These are phyloP conservation scores for Agapanthus africanus DNA, from an alignment of 106 monocot species.

Conservation along the genomic window DNA sequence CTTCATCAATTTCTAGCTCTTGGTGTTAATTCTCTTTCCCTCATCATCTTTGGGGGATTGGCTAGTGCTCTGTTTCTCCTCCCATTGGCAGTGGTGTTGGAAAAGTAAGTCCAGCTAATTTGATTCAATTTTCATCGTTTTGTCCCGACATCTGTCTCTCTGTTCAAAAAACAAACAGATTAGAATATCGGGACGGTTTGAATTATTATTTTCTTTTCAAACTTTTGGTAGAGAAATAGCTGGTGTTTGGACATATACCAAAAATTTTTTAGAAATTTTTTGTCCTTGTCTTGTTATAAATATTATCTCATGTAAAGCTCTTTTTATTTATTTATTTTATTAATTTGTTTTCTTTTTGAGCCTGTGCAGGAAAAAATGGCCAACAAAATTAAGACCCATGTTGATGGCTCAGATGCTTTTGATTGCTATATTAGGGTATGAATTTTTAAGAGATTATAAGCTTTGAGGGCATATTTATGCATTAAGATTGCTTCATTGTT, in stretches of 20 bases:
- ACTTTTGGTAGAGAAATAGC: neutral
- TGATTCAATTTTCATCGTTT: neutral
- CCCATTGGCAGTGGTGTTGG: slow-evolving; percentile 38
- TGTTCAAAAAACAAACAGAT: neutral
- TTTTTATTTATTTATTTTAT: neutral
- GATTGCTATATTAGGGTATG: slow-evolving; percentile 45
- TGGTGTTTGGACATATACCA: neutral
- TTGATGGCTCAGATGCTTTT: slow-evolving; percentile 27
- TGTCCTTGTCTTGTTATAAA: neutral
- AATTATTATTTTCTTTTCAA: neutral
- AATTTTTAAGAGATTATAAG: neutral
- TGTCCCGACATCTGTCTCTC: neutral
- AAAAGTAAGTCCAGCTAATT: slow-evolving; percentile 44
- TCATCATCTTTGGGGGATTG: slow-evolving; percentile 21
- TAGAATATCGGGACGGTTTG: neutral
- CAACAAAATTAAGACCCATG: slow-evolving; percentile 12
- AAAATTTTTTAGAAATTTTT: neutral
- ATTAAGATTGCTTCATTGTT: neutral
- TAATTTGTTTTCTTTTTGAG: neutral
- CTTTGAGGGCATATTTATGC: neutral
- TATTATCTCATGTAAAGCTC: neutral
- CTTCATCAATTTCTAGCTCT: slow-evolving; percentile 18
- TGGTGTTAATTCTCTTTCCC: slow-evolving; percentile 32
- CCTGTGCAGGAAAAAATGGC: slow-evolving; percentile 58
- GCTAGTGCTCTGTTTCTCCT: slow-evolving; percentile 27